Base-by-base conservation (phyloP, 148 eudicot species). In the Heliosperma pusillum region DNA sequence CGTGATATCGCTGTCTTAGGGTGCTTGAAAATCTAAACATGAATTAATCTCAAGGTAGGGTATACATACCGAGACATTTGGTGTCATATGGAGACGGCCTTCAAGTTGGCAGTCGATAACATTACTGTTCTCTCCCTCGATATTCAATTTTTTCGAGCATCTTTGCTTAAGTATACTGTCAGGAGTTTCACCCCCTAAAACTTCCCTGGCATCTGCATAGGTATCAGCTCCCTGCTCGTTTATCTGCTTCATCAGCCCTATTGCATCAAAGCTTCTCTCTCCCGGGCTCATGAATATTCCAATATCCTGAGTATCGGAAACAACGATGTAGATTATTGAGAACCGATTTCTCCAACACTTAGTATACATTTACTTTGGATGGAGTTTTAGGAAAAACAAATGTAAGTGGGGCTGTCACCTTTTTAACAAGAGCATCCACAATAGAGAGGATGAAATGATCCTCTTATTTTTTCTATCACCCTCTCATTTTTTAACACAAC, bases 211-310 rank as follows among this genome's bases (percentile, higher is more conserved):
- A 80, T 89, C 89, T 66, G 98, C 97, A 79, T 85, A 90, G 62
- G 97, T 84, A 50, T 85, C 83, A 70, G 93, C 97, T 53, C 85
- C 89, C 74, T 89, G 90, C 78, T 92, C 96, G 25, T 90, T 88
- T 69, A 90, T 77, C 77, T 95, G 97, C 72, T 88, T 90, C 96
- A 92, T 89, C 83, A 95, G 81, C 67, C 93, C 98, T 63, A 92
- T 74, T n/a, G 97, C 98, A 82, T 92, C 98, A 66, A 82, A 82
- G 75, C 96, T 83, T 75, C 90, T 80, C 44, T 90, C 90, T 60
- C 85, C 85, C 19, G 98, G 98, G 79, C 93, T 92, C 86, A 86
- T 72, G 79, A 86, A 86, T 74, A 83, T 86, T 52, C 93, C 97
- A 25, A 90, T 85, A 79, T 95, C 97, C 97, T 92, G 87, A 40